These are phyloP conservation scores for Avicennia marina DNA, from an alignment of 257 asterid species.

Conservation along the genomic window DNA sequence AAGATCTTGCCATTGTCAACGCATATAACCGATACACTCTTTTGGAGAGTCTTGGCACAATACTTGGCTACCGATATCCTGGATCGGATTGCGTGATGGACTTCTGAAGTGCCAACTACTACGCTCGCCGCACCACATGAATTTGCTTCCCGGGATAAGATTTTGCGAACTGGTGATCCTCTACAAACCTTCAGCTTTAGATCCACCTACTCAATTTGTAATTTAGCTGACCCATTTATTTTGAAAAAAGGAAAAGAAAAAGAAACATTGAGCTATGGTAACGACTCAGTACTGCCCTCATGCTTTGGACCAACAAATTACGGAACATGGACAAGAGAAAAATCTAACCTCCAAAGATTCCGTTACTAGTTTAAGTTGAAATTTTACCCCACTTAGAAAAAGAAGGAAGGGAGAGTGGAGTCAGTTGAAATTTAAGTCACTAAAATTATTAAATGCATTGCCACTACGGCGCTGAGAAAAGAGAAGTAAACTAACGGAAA, in stretches of 20 bases:
- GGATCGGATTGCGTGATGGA: conserved; percentile 48
- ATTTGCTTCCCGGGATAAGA: conserved; percentile 57
- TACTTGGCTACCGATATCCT: conserved; percentile 71
- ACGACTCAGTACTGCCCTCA: neutral
- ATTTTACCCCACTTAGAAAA: no score
- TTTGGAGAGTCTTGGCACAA: conserved; percentile 61
- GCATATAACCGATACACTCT: conserved; percentile 50
- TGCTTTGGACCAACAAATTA: conserved; percentile 6
- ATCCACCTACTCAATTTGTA: conserved; percentile 49
- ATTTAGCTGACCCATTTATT: conserved; percentile 3
- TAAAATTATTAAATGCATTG: neutral
- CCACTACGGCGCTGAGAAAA: neutral
- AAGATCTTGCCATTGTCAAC: conserved; percentile 73
- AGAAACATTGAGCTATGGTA: neutral
- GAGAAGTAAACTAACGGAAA: conserved; percentile 3
- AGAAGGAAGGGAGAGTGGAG: neutral
- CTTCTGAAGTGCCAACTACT: conserved; percentile 61
- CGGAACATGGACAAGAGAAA: conserved; percentile 3
- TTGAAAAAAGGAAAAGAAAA: neutral
- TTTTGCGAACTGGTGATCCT: conserved; percentile 65
- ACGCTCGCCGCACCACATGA: conserved; percentile 54
- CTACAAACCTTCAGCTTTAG: conserved; percentile 84
- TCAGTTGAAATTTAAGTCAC: neutral
- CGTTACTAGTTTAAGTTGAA: neutral
- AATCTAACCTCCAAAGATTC: neutral